Base-by-base conservation (phyloP, 345 rosid species). In the Kandelia obovata region DNA sequence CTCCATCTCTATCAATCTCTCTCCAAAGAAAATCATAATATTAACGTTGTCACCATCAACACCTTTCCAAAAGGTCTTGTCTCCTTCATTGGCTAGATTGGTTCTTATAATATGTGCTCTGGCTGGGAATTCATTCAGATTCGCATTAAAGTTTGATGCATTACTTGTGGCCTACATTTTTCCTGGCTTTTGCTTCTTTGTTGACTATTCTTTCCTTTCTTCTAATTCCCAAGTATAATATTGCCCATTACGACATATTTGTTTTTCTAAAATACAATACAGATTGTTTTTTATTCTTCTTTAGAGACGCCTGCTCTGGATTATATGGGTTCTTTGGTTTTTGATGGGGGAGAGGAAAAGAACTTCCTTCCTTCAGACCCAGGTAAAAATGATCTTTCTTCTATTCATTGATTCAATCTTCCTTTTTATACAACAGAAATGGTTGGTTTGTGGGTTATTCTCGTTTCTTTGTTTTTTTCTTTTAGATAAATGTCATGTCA, bases 281-380 rank as follows among this genome's bases (percentile, higher is more conserved):
- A 47, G 60, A 64, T n/a, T 62, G 47, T 61, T 27, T 61, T 51
- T 30, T 28, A 21, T 53, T 21, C 62, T 17, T 59, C 39, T 37
- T 19, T 31, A 28, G 21, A 28, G n/a, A 28, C 5, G 27, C 43
- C 21, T 67, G 25, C 34, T 61, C 53, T 21, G n/a, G 27, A 35
- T 46, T 62, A n/a, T 53, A 69, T 76, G 79, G 75, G 70, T 71
- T 53, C 64, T 58, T 78, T 62, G 68, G 62, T 34, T 37, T 53
- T 73, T 71, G 34, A 75, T 70, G 78, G 77, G 63, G 67, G 63
- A 64, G 72, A 70, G 69, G 28, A 62, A 67, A 72, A 49, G 43
- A 13, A 68, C 62, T 78, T 78, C 58, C 59, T 80, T 73, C 59
- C 60, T 73, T 77, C 77, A 39, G 34, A n/a, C 72, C 27, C 78